Evolutionary conservation across 2,329 filamentous ascomycete species (phyloP), one percentile per base, ranked within the genome.

Genomic region (Canariomyces notabilis): DNA sequence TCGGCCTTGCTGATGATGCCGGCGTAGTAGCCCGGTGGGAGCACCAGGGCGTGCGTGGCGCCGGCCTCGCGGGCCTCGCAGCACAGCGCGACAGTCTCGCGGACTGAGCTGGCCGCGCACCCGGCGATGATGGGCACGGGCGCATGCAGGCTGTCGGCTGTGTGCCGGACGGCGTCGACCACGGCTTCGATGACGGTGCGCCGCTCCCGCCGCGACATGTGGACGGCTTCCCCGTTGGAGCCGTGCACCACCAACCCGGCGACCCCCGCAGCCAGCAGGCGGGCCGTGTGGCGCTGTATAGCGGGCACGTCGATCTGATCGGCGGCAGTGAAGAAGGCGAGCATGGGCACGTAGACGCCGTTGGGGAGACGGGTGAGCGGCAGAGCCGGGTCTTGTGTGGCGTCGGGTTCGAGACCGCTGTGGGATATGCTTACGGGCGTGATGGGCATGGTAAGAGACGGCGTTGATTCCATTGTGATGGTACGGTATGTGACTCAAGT

Each of bases 1-100:
- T 73, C 74, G 8, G 76, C 73, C 22, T 70, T 66, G 38, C 66
- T 74, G 57, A 84, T 75, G 16, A 82, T 66, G 4, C 73, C 65
- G 50, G 78, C 74, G 66, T 85, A 87, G 64, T 86, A 87, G 26
- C 75, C 77, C 15, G 83, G 83, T 6, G 83, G 82, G 3, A 87
- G 74, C 2, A 86, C 71, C 44, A 87, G 70, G 4, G 80, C 80
- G 57, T 81, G 83, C 57, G 85, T 82, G 54, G 79, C 83, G 41
- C 83, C 83, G 19, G 77, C 71, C 6, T 71, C 69, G 31, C 75
- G 71, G 11, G 83, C 80, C 58, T 86, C 82, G 48, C 72, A 69
- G 64, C 80, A 84, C 29, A 83, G 69, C 44, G 79, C 71, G 55
- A 87, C 74, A 23, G 79, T 79, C 61, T 86, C 82, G 43, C 79